A percentile compares a stretch with the other conserved stretches of the same genome.
Conservation (phyloP, 1,284 basidiomycete genomes). For the Moesziomyces sp. region DNA sequence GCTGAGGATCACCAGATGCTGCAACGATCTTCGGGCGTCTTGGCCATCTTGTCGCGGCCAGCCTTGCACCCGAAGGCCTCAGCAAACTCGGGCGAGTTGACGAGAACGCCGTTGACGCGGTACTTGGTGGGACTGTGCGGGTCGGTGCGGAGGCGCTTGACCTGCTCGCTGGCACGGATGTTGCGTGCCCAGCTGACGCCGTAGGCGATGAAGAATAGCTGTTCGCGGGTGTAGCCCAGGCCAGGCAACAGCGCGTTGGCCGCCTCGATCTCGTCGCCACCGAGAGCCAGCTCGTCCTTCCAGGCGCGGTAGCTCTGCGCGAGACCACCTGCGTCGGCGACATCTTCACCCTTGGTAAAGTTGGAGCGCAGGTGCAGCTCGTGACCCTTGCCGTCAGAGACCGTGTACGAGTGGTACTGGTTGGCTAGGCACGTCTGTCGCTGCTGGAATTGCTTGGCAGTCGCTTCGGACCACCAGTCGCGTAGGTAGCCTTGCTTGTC, state of each 20-base stretch:
- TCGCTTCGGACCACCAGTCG: conserved; percentile 82
- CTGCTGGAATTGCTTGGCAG: conserved; percentile 82
- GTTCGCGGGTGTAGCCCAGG: conserved; percentile 65
- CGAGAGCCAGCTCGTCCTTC: conserved; percentile 55
- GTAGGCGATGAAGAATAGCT: conserved; percentile 68
- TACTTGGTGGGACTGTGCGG: conserved; percentile 65
- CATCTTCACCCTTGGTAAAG: conserved; percentile 75
- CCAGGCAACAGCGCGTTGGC: conserved; percentile 66
- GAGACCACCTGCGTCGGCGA: conserved; percentile 72
- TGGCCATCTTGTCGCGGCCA: conserved; percentile 59
- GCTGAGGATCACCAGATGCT: conserved; percentile 54
- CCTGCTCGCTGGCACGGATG: conserved; percentile 52
- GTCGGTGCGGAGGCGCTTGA: conserved; percentile 61
- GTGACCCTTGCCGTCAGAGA: conserved; percentile 85
- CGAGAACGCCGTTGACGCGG: conserved; percentile 59
- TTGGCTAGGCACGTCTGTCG: conserved; percentile 87
- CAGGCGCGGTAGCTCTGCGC: conserved; percentile 68
- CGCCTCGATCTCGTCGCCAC: conserved; percentile 50
- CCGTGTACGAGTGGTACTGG: conserved; percentile 85
- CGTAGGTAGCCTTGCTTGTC: conserved; percentile 72
- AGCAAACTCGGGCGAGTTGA: conserved; percentile 59
- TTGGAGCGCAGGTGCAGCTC: conserved; percentile 84
- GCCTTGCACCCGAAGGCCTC: conserved; percentile 61
- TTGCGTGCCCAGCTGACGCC: conserved; percentile 62
- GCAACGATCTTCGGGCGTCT: conserved; percentile 50